Evolutionary conservation across 768 basidiomycete genomes (phyloP).

Genomic region (Royoungia palumana): DNA sequence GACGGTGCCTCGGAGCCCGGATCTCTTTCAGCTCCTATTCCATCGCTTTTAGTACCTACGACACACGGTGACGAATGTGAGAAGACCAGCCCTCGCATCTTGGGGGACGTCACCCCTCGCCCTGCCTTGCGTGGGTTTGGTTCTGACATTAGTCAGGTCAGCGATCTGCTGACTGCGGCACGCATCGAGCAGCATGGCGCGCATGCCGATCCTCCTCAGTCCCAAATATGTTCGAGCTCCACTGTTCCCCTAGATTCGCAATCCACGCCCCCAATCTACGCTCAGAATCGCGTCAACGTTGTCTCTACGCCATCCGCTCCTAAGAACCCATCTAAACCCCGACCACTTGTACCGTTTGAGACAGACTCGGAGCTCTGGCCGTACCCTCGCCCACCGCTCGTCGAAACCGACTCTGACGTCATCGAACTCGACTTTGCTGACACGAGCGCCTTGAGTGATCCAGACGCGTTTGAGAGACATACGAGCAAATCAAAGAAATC

Average conservation of each 20-base stretch:
- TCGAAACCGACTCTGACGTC: conserved; percentile 50
- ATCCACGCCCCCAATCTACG: conserved; percentile 11
- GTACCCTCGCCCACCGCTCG: conserved; percentile 49
- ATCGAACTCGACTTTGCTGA: conserved; percentile 76
- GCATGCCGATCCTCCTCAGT: conserved; percentile 3
- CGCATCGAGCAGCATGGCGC: conserved; percentile 17
- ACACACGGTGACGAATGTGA: conserved; percentile 11
- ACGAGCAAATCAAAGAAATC: conserved; percentile 24
- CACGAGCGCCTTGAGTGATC: conserved; percentile 68
- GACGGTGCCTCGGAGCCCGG: conserved; percentile 36
- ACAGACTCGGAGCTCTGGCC: conserved; percentile 71
- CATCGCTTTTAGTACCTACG: conserved; percentile 28
- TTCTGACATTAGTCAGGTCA: conserved; percentile 32
- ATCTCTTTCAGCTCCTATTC: conserved; percentile 41
- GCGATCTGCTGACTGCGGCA: conserved; percentile 26
- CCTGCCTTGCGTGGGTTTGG: conserved; percentile 39
- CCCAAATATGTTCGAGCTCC: conserved; percentile 1
- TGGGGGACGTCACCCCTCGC: conserved; percentile 62
- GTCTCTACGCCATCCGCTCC: conserved; percentile 9
- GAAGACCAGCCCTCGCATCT: conserved; percentile 18
- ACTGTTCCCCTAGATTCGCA: conserved; percentile 5
- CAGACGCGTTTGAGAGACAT: conserved; percentile 48
- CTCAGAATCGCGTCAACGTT: conserved; percentile 7
- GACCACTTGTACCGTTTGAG: conserved; percentile 57
- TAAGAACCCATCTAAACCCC: conserved; percentile 26